Percentiles rank a stretch among this genome's conserved stretches.
phyloP scores from a whole-genome alignment of 495 filamentous ascomycete species.

The Aspergillus sclerotioniger region DNA sequence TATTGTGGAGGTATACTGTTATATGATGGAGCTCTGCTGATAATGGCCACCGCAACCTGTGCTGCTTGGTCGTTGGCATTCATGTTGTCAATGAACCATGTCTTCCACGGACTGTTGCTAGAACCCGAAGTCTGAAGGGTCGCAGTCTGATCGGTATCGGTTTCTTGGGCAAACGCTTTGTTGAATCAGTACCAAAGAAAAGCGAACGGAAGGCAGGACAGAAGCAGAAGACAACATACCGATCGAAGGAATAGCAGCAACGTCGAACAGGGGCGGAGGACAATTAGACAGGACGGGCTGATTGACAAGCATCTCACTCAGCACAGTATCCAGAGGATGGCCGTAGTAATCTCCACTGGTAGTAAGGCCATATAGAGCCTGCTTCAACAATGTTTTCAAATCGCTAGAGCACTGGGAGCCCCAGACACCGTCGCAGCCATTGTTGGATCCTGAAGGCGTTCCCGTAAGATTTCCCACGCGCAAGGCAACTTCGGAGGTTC shows the following conservation, averaged over 20 bases:
- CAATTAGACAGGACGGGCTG: slow-evolving; percentile 29
- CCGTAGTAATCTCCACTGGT: slow-evolving; percentile 29
- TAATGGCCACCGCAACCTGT: slow-evolving; percentile 43
- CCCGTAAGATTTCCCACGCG: slow-evolving; percentile 44
- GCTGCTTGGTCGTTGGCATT: slow-evolving; percentile 34
- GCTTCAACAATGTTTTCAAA: slow-evolving; percentile 30
- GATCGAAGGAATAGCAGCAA: slow-evolving; percentile 35
- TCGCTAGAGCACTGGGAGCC: slow-evolving; percentile 34
- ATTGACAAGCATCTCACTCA: slow-evolving; percentile 29
- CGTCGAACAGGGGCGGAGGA: slow-evolving; percentile 34
- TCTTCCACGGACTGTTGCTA: slow-evolving; percentile 35
- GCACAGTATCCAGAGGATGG: slow-evolving; percentile 32
- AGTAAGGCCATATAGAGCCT: slow-evolving; percentile 29
- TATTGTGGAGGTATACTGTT: slow-evolving; percentile 23
- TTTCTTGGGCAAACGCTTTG: slow-evolving; percentile 39
- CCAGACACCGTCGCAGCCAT: slow-evolving; percentile 47
- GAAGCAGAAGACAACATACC: slow-evolving; percentile 25
- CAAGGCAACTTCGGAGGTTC: slow-evolving; percentile 40
- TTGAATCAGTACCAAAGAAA: slow-evolving; percentile 7
- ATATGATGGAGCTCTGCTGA: slow-evolving; percentile 37
- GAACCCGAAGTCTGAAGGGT: slow-evolving; percentile 32
- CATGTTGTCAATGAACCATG: slow-evolving; percentile 42
- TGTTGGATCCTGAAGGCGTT: slow-evolving; percentile 33
- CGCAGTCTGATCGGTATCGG: slow-evolving; percentile 25
- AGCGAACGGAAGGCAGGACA: background rate